A percentile compares a stretch with the other conserved stretches of the same genome.
phyloP scores from a whole-genome alignment of 495 filamentous ascomycete genomes.

The Aspergillus sclerotioniger region DNA sequence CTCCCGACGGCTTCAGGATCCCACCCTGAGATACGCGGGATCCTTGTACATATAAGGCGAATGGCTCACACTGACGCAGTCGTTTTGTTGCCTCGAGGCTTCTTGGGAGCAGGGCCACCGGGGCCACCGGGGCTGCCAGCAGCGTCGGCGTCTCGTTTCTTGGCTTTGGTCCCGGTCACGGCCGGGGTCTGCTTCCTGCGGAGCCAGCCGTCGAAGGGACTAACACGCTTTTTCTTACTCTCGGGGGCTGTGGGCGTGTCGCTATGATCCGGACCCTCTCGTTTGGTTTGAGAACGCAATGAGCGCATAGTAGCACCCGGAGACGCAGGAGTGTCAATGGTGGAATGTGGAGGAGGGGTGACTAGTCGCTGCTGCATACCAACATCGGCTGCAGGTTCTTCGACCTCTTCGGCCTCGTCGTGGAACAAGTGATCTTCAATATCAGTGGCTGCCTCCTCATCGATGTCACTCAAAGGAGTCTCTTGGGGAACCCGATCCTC shows the following conservation, averaged over 20 bases:
- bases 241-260: slow-evolving; percentile 24
- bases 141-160: slow-evolving; percentile 33
- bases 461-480: slow-evolving; percentile 41
- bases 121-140: slow-evolving; percentile 26
- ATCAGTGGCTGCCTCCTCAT: slow-evolving; percentile 54
- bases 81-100: slow-evolving; percentile 23
- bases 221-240: slow-evolving; percentile 46
- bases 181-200: slow-evolving; percentile 53
- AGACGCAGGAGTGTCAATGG: slow-evolving; percentile 53
- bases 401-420: slow-evolving; percentile 38
- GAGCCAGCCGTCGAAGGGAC: slow-evolving; percentile 66
- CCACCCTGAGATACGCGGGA: background rate
- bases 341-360: slow-evolving; percentile 50
- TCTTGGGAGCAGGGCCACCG: slow-evolving; percentile 30
- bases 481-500: slow-evolving; percentile 28
- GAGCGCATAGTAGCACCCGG: slow-evolving; percentile 30
- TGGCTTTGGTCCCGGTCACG: slow-evolving; percentile 19
- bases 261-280: slow-evolving; percentile 21
- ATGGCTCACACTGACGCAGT: slow-evolving; percentile 9
- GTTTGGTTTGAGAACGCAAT: slow-evolving; percentile 27
- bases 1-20: background rate
- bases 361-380: slow-evolving; percentile 25
- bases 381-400: slow-evolving; percentile 27
- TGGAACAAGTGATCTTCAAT: slow-evolving; percentile 55
- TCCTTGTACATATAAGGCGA: background rate